Evolutionary conservation across 78 protist species (phyloP), one percentile per base, ranked within the genome.

Genomic region (Trichosphaerium sp.): DNA sequence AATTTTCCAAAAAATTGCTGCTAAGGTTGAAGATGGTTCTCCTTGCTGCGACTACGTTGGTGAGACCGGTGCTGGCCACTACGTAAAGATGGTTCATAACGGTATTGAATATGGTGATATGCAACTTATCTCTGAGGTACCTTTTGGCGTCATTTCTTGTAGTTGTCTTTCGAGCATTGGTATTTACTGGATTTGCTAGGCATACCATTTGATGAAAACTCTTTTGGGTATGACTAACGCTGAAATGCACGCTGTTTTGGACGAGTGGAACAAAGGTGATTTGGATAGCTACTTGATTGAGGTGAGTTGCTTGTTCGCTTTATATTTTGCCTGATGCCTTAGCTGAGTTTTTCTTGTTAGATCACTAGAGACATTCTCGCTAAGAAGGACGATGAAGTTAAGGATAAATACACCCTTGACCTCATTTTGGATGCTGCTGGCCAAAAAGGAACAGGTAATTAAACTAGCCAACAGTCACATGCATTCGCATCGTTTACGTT

Each of bases 101-200:
- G 97, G 96, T 32, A 92, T 92, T 61, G 97, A 96, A 71, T 96
- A 96, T 85, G 99, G 95, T 28, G 92, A 91, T 75, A 92, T 96
- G 96, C 97, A 96, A 74, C 72, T 96, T 25, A 75, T 80, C 58
- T 47, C 23, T 28, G 61, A 21, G 56, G 21, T 21, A 21, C n/a
- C 61, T 15, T 25, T 25, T 57, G n/a, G 18, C 51, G 51, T 44
- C 15, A 21, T 44, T 44, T 18, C 51, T n/a, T n/a, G n/a, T n/a
- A n/a, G n/a, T n/a, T n/a, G n/a, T n/a, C n/a, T n/a, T n/a, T n/a
- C n/a, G n/a, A n/a, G n/a, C n/a, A n/a, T n/a, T n/a, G n/a, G n/a
- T n/a, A n/a, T 47, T 47, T 47, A 47, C 21, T 37, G 70, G 31
- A 82, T 86, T 60, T 38, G 80, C 38, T 93, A 92, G 65, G 90